Base-by-base conservation (phyloP, 257 asterid genomes). In the Misopates orontium region DNA sequence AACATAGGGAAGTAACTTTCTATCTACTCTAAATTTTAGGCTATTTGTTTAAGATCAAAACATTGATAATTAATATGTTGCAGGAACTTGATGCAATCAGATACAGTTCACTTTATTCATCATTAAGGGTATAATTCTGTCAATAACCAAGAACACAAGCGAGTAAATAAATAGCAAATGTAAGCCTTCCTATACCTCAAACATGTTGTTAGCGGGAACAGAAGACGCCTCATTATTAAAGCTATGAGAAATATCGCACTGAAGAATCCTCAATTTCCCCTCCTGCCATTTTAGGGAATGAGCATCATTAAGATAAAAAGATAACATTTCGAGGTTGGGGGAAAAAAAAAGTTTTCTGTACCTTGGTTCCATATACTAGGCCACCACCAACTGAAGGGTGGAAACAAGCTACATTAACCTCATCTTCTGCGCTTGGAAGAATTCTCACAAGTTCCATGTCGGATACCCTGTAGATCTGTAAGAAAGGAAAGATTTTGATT, bases 401-500 rank as follows among this genome's bases (percentile, higher is more conserved):
- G 72, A 93, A 93, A 69, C 96, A 93, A 67, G 99, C 99, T 5
- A 93, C 99, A 67, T 93, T 93, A 68, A 93, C 96, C 87, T 93
- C 99, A 77, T 93, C 99, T 77, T 93, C 97, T 20, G 97, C 94
- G 69, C 95, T 93, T 58, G 97, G 95, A 69, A 90, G 97, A 67
- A 87, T 91, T 79, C 94, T 90, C 73, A 93, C 97, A 56, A 90
- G 95, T 78, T 93, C 97, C 99, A 90, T 90, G 76, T 90, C 95
- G 32, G 90, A 85, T 67, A 90, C 95, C 78, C 95, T 77, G 73
- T 90, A 93, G 22, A 93, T 81, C 97, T 93, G 79, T 64, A 73
- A 45, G 47, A 68, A 18, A 49, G 66, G 57, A 21, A 25, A 21
- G 22, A 62, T 23, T 64, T 28, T 74, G 41, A 80, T 76, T 12